phyloP scores from a whole-genome alignment of 1,284 basidiomycete genomes.

The Retiboletus fuscus region DNA sequence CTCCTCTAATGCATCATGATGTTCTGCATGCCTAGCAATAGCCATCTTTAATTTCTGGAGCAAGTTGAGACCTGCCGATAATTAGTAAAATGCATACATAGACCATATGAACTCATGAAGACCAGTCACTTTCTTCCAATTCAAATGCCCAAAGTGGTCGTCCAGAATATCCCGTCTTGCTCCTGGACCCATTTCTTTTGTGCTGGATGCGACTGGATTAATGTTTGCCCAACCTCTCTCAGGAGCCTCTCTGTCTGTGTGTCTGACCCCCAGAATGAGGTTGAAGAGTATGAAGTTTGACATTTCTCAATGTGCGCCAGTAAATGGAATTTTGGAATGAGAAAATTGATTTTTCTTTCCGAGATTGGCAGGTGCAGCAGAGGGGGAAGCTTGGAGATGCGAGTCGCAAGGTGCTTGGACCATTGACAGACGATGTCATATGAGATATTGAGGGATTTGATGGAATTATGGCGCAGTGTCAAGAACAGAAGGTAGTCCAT shows the following conservation, averaged over 20 bases:
- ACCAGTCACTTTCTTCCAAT: no score
- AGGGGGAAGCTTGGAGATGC: background rate
- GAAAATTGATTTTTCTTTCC: background rate
- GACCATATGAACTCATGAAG: no score
- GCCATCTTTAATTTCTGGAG: no score
- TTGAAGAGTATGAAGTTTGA: background rate
- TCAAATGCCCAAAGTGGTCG: no score
- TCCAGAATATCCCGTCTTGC: no score
- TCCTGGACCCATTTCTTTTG: slow-evolving; percentile 30
- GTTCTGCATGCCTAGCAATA: no score
- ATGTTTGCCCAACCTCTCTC: background rate
- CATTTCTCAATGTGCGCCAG: background rate
- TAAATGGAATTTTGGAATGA: background rate
- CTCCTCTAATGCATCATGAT: no score
- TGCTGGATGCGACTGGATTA: slow-evolving; percentile 16
- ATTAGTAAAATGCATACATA: no score
- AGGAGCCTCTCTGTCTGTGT: background rate
- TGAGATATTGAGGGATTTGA: background rate
- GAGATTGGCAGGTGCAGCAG: background rate
- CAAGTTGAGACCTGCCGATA: no score
- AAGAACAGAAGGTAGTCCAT: no score
- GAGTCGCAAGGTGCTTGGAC: no score
- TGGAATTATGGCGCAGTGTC: background rate
- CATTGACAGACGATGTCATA: background rate
- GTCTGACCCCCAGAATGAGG: background rate